Base-by-base conservation (phyloP, 2,329 filamentous ascomycete genomes). In the Cordyceps pruinosa region DNA sequence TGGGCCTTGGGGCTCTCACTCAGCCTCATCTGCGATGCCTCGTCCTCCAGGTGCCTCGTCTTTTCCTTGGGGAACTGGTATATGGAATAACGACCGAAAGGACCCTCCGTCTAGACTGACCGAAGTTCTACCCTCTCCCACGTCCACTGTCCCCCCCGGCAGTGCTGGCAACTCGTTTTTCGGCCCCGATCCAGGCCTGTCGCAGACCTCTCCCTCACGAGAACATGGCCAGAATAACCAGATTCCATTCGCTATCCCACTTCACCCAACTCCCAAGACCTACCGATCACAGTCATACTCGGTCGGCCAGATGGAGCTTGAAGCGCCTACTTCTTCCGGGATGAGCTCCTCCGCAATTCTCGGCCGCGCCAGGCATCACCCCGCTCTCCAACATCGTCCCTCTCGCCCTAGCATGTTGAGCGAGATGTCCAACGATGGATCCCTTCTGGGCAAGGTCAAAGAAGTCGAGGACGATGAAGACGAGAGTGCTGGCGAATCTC, bases 261-360 rank as follows among this genome's bases (percentile, higher is more conserved):
- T 96, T 21, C 89, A 96, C 61, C 91, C 93, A 1, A 94, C 90
- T 0, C 89, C 89, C 2, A 97, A 97, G 72, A 91, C 90, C 1
- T 94, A 96, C 65, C 86, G 94, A 44, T 99, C 94, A 6, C 90
- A 97, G 71, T 97, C 94, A 5, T 97, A 97, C 71, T 97, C 93
- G 0, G 93, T 96, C 48, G 92, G 92, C 5, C 92, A 97, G 69
- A 77, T 91, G 60, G 91, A 96, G 54, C 81, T 86, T 1, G 89
- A 93, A 58, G 73, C 73, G 1, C 66, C 72, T 3, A 65, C 73
- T 15, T 66, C 71, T 4, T 63, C 75, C 26, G 65, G 72, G 2
- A 72, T 79, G 69, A 74, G 71, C 57, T 69, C 78, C 3, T 74
- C 80, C 4, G 72, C 80, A 4, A 72, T 79, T 23, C 69, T 83